Conservation (phyloP, 2,329 filamentous ascomycete genomes). For the Fusarium austroafricanum region DNA sequence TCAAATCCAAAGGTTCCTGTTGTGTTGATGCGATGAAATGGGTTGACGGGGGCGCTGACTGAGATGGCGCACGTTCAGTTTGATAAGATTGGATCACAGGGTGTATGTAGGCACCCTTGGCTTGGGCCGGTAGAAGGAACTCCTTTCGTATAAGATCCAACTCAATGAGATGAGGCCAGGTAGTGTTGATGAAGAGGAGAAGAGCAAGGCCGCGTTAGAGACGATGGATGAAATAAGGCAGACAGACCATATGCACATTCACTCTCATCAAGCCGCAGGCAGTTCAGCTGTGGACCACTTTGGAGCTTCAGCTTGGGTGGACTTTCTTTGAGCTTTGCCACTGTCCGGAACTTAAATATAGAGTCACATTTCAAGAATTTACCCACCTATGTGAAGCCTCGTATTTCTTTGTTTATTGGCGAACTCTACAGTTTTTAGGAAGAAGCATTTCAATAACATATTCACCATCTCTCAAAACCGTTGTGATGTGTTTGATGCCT, state of each 20-base stretch:
- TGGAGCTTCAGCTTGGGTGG: slow-evolving; percentile 22
- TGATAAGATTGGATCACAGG: slow-evolving; percentile 18
- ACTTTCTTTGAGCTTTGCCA: slow-evolving; percentile 12
- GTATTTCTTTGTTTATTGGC: neutral
- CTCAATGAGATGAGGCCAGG: neutral
- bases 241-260: slow-evolving; percentile 6
- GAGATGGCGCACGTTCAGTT: slow-evolving; percentile 15
- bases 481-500: slow-evolving; percentile 34
- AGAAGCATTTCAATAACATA: neutral
- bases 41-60: slow-evolving; percentile 9
- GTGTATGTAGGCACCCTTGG: neutral
- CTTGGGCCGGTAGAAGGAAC: neutral
- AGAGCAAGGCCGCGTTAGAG: neutral
- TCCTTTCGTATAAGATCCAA: slow-evolving; percentile 1
- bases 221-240: slow-evolving; percentile 14
- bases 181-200: neutral
- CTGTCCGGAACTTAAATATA: slow-evolving; percentile 10
- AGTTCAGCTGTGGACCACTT: slow-evolving; percentile 22
- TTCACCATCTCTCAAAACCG: slow-evolving; percentile 12
- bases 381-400: no score
- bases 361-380: neutral
- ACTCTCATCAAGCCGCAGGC: slow-evolving; percentile 6
- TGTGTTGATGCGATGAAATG: slow-evolving; percentile 8
- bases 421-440: neutral
- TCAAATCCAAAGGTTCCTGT: slow-evolving; percentile 23